phyloP scores from a whole-genome alignment of 2,329 filamentous ascomycete genomes.

The Talaromyces sp. region DNA sequence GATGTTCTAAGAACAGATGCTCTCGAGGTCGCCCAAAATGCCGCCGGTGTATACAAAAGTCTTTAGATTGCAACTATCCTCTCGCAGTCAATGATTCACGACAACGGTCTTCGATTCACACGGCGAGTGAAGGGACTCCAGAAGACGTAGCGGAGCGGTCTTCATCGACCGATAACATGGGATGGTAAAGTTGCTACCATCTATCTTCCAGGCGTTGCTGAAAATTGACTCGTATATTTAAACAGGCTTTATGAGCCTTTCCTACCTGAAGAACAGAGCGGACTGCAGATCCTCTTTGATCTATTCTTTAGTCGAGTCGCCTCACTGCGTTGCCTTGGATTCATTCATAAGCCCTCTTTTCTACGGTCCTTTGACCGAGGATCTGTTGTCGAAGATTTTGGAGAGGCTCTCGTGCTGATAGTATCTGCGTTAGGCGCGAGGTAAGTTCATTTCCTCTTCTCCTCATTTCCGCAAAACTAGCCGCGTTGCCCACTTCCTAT shows the following conservation, averaged over 20 bases:
- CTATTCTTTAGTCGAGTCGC: neutral
- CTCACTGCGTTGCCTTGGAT: neutral
- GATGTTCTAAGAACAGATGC: neutral
- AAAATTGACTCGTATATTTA: neutral
- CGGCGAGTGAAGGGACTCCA: neutral
- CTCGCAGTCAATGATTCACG: neutral
- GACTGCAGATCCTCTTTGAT: neutral
- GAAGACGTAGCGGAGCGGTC: neutral
- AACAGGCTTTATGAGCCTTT: neutral
- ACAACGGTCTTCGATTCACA: neutral
- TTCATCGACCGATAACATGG: neutral
- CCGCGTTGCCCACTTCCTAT: neutral
- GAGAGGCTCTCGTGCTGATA: neutral
- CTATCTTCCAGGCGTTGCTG: neutral
- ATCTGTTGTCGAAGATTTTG: neutral
- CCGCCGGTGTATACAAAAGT: neutral
- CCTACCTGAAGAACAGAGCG: neutral
- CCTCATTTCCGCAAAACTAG: neutral
- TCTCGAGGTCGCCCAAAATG: neutral
- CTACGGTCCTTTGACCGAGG: neutral
- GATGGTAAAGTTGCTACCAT: neutral
- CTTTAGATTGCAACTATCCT: neutral
- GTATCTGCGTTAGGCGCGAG: neutral
- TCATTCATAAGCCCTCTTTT: neutral
- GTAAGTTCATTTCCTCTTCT: neutral